Conservation (phyloP, 148 eudicot genomes). For the Salicornia ramosissima region DNA sequence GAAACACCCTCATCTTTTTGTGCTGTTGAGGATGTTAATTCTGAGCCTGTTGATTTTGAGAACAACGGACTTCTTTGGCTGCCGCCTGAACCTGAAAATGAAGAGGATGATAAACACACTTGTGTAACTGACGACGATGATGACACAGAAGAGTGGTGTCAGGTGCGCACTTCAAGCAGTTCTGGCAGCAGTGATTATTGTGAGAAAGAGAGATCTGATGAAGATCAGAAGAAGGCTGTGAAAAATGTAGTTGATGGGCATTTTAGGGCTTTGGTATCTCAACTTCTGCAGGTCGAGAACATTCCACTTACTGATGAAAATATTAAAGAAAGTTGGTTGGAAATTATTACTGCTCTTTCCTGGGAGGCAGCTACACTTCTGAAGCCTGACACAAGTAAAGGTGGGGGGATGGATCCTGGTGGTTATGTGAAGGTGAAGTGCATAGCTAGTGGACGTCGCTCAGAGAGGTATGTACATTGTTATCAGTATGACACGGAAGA, state of each 20-base stretch:
- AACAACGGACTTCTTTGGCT: slow-evolving; percentile 88
- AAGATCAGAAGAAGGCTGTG: slow-evolving; percentile 71
- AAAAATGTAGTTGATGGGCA: slow-evolving; percentile 83
- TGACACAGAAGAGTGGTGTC: slow-evolving; percentile 81
- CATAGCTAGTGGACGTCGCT: slow-evolving; percentile 72
- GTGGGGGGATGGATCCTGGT: slow-evolving; percentile 98
- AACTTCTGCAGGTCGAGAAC: slow-evolving; percentile 87
- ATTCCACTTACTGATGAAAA: slow-evolving; percentile 54
- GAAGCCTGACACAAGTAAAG: slow-evolving; percentile 88
- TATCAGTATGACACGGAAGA: not conserved
- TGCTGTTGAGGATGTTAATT: slow-evolving; percentile 49
- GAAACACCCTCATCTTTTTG: slow-evolving; percentile 56
- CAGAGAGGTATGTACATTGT: slow-evolving; percentile 56
- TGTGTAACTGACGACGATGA: slow-evolving; percentile 53
- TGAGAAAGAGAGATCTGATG: slow-evolving; percentile 71
- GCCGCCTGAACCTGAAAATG: slow-evolving; percentile 92
- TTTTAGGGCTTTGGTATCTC: slow-evolving; percentile 81
- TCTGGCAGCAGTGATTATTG: slow-evolving; percentile 72
- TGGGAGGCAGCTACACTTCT: slow-evolving; percentile 96
- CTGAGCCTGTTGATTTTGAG: slow-evolving; percentile 96
- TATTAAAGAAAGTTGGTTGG: slow-evolving; percentile 80
- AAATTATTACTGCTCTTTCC: slow-evolving; percentile 74
- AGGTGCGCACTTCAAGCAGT: slow-evolving; percentile 54
- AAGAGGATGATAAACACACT: slow-evolving; percentile 72
- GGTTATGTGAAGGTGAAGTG: slow-evolving; percentile 95